Percentiles rank a stretch among this genome's conserved stretches.
These are phyloP conservation scores for Elsinoe australis DNA, from an alignment of 2,329 filamentous ascomycete genomes.

Conservation along the genomic window DNA sequence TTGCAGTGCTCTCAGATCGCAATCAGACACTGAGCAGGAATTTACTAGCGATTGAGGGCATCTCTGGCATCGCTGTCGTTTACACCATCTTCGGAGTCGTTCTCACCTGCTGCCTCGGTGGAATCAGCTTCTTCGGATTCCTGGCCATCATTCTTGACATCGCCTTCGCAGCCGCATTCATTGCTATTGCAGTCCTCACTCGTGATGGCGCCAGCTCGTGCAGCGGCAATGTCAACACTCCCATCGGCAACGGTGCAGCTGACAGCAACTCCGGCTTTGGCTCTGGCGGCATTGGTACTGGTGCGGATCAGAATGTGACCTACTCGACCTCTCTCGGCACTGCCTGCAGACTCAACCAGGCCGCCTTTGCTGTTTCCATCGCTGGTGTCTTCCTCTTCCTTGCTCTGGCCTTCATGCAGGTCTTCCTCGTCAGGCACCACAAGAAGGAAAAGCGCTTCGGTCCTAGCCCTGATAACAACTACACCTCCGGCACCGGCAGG, in stretches of 20 bases:
- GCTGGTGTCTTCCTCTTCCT: constrained; percentile 72
- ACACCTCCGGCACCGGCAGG: constrained; percentile 54
- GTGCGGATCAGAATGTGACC: constrained; percentile 34
- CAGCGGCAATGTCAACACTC: constrained; percentile 55
- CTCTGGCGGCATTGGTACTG: constrained; percentile 35
- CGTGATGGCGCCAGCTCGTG: constrained; percentile 62
- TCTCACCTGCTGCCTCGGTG: constrained; percentile 71
- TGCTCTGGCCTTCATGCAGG: constrained; percentile 60
- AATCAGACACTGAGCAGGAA: constrained; percentile 54
- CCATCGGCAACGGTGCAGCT: constrained; percentile 58
- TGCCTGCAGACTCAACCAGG: constrained; percentile 70
- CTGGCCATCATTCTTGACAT: constrained; percentile 69
- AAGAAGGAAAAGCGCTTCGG: constrained; percentile 67
- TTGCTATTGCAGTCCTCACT: constrained; percentile 73
- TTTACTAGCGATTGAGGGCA: constrained; percentile 53
- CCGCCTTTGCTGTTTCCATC: constrained; percentile 68
- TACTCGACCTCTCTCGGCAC: constrained; percentile 44
- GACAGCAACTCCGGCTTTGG: constrained; percentile 42
- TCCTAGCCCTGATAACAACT: constrained; percentile 57
- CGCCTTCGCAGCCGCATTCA: constrained; percentile 66
- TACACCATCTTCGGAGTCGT: constrained; percentile 68
- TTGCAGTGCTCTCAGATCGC: constrained; percentile 63
- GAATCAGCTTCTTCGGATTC: constrained; percentile 63
- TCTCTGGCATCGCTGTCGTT: constrained; percentile 64
- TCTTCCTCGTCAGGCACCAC: constrained; percentile 61